Base-by-base conservation (phyloP, 352 stramenopile species). In the Phytopythium litorale region DNA sequence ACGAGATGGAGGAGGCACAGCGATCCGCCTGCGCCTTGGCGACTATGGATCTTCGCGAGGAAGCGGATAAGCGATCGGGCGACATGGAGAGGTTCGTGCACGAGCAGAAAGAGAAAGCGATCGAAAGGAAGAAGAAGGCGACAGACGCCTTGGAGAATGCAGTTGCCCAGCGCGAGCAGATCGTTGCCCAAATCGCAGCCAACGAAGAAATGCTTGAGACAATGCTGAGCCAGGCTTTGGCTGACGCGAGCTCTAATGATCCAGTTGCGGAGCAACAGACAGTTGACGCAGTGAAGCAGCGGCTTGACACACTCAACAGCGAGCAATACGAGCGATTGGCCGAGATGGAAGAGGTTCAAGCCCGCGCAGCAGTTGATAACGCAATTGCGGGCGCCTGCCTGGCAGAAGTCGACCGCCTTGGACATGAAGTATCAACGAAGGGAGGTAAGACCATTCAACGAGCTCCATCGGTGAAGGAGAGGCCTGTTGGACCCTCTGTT, bases 1-100 rank as follows among this genome's bases (percentile, higher is more conserved):
- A 77, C n/a, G 60, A 72, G 25, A 78, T 80, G 62, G 73, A 81
- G 13, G 45, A 56, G 42, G 46, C 48, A 11, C 57, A 61, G 16
- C 55, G 78, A 45, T 52, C 72, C 52, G 63, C 65, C 0, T 53
- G 72, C 2, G 43, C 58, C 19, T 33, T 12, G 5, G 69, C 68
- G 0, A 32, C 73, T 7, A n/a, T 19, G 8, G 18, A 57, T 7
- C 51, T 57, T 2, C 7, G 15, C 19, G 33, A 7, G 0, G 3
- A 45, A 19, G 3, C 40, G 19, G 15, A 23, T 1, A 25, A 25
- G 43, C n/a, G 51, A 3, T 19, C 30, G 4, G 2, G 33, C 15
- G 40, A 50, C 5, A 6, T 56, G 6, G 30, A 40, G 7, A 19
- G 8, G 9, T 13, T 30, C 16, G 8, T 56, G 28, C 50, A 16